Conservation (phyloP, 495 filamentous ascomycete genomes). For the Ascobolus immersus region DNA sequence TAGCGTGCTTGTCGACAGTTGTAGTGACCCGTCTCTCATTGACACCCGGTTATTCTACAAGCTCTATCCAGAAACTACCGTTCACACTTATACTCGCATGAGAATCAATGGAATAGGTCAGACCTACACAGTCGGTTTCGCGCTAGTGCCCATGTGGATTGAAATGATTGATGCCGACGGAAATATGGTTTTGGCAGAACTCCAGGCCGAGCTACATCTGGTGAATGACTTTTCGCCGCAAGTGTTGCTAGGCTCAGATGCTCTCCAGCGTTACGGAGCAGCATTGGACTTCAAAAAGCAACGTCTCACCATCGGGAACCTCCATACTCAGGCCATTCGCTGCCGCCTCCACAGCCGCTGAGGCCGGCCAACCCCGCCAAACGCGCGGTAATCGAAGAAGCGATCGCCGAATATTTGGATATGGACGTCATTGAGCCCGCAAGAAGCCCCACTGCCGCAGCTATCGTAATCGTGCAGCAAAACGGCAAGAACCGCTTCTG, state of each 20-base stretch:
- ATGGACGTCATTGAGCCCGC: background rate
- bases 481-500: constrained; percentile 3
- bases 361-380: background rate
- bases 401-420: background rate
- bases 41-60: too few species aligned
- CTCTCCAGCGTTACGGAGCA: background rate
- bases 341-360: background rate
- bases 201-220: background rate
- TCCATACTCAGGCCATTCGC: background rate
- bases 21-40: background rate
- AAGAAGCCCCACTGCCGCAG: background rate
- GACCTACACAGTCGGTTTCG: background rate
- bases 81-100: too few species aligned
- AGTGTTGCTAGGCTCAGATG: background rate
- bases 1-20: too few species aligned
- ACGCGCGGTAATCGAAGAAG: background rate
- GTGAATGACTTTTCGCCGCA: background rate
- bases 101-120: background rate
- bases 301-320: too few species aligned
- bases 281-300: too few species aligned
- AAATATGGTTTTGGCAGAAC: background rate
- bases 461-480: background rate
- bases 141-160: background rate
- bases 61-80: too few species aligned
- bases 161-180: background rate